Base-by-base conservation (phyloP, 345 rosid genomes). In the Zanthoxylum bungeanum region DNA sequence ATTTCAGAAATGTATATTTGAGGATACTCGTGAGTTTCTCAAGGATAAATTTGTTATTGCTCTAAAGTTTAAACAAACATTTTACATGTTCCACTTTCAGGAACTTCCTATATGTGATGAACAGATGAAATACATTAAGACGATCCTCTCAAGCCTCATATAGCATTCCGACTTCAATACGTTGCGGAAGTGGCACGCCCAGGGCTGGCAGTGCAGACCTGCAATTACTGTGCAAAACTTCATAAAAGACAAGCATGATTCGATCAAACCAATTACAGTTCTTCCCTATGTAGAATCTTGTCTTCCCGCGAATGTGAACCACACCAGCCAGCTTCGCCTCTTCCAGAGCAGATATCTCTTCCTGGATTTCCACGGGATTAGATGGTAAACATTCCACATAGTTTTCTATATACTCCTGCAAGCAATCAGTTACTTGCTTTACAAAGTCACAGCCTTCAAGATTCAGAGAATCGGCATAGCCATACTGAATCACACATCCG, bases 101-200 rank as follows among this genome's bases (percentile, higher is more conserved):
- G 12, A 8, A 37, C 30, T 68, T 36, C 16, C 47, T n/a, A n/a
- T n/a, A n/a, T n/a, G n/a, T n/a, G n/a, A 30, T 4, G 50, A 50
- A 10, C 25, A 9, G 44, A 22, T 6, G 19, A 34, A 64, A n/a
- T 0, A 5, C 33, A 12, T 25, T 24, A 47, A 16, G 39, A 74
- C 5, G 25, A 33, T 39, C 52, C 50, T 9, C 71, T 82, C 72
- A 89, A 49, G 86, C 91, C 71, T 86, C 89, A 4, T 89, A 87
- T 4, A 85, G 77, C 93, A 89, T 87, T 53, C 89, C 91, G 2
- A 89, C 89, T 66, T 89, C 91, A 22, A 85, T 84, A 4, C 86
- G 78, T 46, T 87, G 86, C 4, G 75, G 70, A 21, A 73, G 75
- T 0, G 87, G 88, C 73, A 85, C 78, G 44, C 87, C 88, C 17